phyloP scores from a whole-genome alignment of 2,329 filamentous ascomycete species.

The Coniella vitis region DNA sequence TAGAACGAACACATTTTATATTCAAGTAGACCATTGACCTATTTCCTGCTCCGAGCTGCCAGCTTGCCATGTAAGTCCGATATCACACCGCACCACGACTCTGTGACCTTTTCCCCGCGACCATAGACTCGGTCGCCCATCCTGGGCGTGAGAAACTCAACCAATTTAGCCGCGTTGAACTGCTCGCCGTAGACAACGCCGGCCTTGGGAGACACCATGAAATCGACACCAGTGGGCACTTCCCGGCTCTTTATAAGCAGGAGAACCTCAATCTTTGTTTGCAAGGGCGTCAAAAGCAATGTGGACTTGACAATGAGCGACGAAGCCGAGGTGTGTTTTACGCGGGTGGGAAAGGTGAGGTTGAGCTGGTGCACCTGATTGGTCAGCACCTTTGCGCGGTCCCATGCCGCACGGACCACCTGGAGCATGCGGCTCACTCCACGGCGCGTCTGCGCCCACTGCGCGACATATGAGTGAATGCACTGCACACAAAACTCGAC shows the following conservation, averaged over 20 bases:
- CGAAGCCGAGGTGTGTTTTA: conserved; percentile 58
- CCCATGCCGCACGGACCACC: conserved; percentile 58
- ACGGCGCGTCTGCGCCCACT: conserved; percentile 51
- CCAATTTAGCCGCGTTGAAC: conserved; percentile 69
- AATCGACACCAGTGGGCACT: conserved; percentile 42
- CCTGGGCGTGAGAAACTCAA: conserved; percentile 58
- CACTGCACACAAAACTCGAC: conserved; percentile 70
- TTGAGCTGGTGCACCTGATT: conserved; percentile 56
- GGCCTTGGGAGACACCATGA: conserved; percentile 48
- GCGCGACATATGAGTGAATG: conserved; percentile 61
- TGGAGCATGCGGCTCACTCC: conserved; percentile 50
- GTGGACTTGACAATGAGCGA: conserved; percentile 54
- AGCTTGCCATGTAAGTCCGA: conserved; percentile 49
- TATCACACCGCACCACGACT: conserved; percentile 48
- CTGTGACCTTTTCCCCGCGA: conserved; percentile 26
- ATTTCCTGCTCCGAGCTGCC: conserved; percentile 49
- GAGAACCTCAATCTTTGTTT: conserved; percentile 61
- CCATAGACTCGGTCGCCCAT: conserved; percentile 34
- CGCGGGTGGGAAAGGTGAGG: conserved; percentile 56
- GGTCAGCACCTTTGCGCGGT: conserved; percentile 51
- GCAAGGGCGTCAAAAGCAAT: conserved; percentile 56
- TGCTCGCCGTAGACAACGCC: conserved; percentile 69
- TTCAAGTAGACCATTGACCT: neutral
- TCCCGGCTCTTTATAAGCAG: conserved; percentile 47
- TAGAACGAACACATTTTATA: neutral